phyloP scores from a whole-genome alignment of 352 stramenopile species.

The Phytophthora constricta region DNA sequence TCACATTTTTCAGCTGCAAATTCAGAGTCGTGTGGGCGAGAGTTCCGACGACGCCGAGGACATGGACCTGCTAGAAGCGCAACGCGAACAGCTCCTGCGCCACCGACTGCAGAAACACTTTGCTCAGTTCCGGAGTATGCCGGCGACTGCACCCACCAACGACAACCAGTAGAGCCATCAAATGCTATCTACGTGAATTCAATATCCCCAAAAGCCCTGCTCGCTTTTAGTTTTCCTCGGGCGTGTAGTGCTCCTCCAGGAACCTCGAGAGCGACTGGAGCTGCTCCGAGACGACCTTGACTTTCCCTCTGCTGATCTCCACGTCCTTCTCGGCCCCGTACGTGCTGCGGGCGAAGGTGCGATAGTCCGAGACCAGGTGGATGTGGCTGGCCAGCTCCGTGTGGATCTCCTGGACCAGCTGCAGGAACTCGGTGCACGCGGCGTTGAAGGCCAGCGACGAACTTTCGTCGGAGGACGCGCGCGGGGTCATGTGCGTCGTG shows the following conservation, averaged over 20 bases:
- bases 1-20: slow-evolving; percentile 20
- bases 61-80: slow-evolving; percentile 34
- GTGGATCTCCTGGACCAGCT: slow-evolving; percentile 89
- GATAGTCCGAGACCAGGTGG: slow-evolving; percentile 88
- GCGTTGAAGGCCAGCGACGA: slow-evolving; percentile 78
- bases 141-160: not conserved
- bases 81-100: slow-evolving; percentile 47
- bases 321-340: slow-evolving; percentile 88
- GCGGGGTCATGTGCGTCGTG: slow-evolving; percentile 72
- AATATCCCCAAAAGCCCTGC: slow-evolving; percentile 5
- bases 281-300: slow-evolving; percentile 81
- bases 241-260: slow-evolving; percentile 76
- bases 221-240: slow-evolving; percentile 65
- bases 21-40: slow-evolving; percentile 31
- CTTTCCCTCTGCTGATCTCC: slow-evolving; percentile 78
- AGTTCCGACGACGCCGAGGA: slow-evolving; percentile 41
- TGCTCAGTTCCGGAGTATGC: slow-evolving; percentile 43
- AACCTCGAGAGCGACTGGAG: slow-evolving; percentile 78
- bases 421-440: slow-evolving; percentile 83
- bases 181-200: slow-evolving; percentile 32
- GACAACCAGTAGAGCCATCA: slow-evolving; percentile 13
- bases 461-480: slow-evolving; percentile 68
- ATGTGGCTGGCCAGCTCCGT: slow-evolving; percentile 83
- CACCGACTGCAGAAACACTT: slow-evolving; percentile 70
- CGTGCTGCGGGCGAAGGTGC: slow-evolving; percentile 80